Conservation (phyloP, 169 alveolate species). For the Plasmodium gallinaceum region DNA sequence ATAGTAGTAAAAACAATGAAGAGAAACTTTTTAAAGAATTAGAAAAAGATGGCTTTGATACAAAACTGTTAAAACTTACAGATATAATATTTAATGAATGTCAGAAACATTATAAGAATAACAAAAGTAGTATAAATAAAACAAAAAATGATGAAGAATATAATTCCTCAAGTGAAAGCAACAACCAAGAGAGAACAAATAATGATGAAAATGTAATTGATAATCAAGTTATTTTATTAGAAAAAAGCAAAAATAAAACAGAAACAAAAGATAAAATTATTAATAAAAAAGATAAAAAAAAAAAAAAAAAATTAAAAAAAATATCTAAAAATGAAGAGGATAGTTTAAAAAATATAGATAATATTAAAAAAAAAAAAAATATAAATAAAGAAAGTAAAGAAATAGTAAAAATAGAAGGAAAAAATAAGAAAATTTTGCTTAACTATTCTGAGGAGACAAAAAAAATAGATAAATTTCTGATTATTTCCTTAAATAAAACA, state of each 20-base stretch:
- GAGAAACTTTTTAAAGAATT: constrained; percentile 69
- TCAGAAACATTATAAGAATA: constrained; percentile 32
- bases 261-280: neutral
- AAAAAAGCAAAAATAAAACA: constrained; percentile 31
- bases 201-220: neutral
- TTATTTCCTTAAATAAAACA: constrained; percentile 45
- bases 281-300: constrained; percentile 16
- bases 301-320: constrained; percentile 31
- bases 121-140: constrained; percentile 10
- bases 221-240: neutral
- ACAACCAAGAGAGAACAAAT: neutral
- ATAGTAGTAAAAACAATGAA: constrained; percentile 53
- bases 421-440: constrained; percentile 13
- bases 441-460: constrained; percentile 33
- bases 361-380: constrained; percentile 4
- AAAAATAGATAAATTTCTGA: constrained; percentile 65
- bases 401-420: constrained; percentile 12
- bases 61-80: constrained; percentile 58
- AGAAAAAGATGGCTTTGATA: constrained; percentile 72
- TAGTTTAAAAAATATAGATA: neutral
- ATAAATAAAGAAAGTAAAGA: constrained; percentile 1
- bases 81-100: constrained; percentile 62
- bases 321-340: neutral
- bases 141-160: neutral
- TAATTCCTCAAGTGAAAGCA: neutral